Conservation (phyloP, 2,329 filamentous ascomycete genomes). For the Aspergillus fischeri region DNA sequence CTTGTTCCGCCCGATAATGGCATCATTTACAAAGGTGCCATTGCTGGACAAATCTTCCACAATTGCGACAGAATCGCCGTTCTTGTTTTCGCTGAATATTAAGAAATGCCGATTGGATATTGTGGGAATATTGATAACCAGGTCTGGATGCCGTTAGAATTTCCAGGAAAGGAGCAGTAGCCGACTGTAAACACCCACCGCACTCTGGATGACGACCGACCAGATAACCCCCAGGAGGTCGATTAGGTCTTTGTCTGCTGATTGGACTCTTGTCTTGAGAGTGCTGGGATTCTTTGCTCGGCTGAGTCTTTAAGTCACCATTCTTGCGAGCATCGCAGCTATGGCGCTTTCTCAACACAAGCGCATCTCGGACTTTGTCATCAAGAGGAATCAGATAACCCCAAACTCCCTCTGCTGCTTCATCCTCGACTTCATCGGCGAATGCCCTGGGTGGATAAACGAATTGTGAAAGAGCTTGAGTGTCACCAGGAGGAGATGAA, state of each 20-base stretch:
- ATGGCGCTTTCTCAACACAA: conserved; percentile 72
- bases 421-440: conserved; percentile 79
- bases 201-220: conserved; percentile 93
- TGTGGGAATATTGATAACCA: conserved; percentile 69
- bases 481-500: conserved; percentile 68
- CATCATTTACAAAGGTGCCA: conserved; percentile 93
- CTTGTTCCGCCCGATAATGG: conserved; percentile 85
- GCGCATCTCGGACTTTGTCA: conserved; percentile 60
- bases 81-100: conserved; percentile 53
- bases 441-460: conserved; percentile 67
- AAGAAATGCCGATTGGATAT: conserved; percentile 74
- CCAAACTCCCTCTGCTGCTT: conserved; percentile 84
- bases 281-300: conserved; percentile 38
- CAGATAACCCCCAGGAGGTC: conserved; percentile 74
- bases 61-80: conserved; percentile 61
- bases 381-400: conserved; percentile 87
- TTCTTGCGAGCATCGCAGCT: conserved; percentile 57
- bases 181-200: conserved; percentile 54
- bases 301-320: conserved; percentile 34
- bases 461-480: conserved; percentile 77
- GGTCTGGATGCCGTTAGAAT: conserved; percentile 49
- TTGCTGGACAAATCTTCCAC: conserved; percentile 94
- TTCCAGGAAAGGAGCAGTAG: not conserved
- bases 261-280: conserved; percentile 50
- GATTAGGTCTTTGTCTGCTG: conserved; percentile 50